Evolutionary conservation across 495 filamentous ascomycete species (phyloP).

Genomic region (Aspergillus biplanus): DNA sequence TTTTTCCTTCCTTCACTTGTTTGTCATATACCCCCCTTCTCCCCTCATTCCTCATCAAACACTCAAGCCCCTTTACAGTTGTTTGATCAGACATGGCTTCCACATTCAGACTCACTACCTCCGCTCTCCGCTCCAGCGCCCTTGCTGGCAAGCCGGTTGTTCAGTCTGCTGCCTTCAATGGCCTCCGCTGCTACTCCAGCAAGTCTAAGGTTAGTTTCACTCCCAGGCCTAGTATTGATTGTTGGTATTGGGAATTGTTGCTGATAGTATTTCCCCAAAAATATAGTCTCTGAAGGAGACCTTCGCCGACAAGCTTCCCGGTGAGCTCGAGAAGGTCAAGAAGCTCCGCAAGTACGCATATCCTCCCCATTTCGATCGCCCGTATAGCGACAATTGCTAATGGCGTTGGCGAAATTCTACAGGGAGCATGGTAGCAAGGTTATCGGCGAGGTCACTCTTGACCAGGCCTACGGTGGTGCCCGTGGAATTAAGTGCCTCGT

Average conservation of each 20-base stretch:
- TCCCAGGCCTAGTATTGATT: background rate
- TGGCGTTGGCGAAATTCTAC: constrained; percentile 13
- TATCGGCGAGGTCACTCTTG: constrained; percentile 95
- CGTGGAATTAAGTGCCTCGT: constrained; percentile 98
- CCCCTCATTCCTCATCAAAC: constrained; percentile 32
- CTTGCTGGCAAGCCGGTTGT: constrained; percentile 61
- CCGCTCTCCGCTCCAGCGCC: constrained; percentile 74
- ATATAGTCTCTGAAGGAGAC: constrained; percentile 93
- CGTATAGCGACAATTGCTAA: constrained; percentile 25
- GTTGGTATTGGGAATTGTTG: background rate
- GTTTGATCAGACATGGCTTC: constrained; percentile 69
- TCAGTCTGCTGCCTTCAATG: constrained; percentile 75
- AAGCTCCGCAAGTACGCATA: constrained; percentile 82
- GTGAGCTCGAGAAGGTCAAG: constrained; percentile 99
- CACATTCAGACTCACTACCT: constrained; percentile 73
- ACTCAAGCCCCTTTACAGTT: constrained; percentile 34
- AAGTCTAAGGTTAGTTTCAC: constrained; percentile 73
- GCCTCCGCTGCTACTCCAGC: constrained; percentile 82
- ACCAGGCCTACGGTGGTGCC: constrained; percentile 99
- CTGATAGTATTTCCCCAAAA: background rate
- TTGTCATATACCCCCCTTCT: constrained; percentile 29
- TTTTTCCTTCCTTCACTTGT: constrained; percentile 33
- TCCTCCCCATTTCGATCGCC: constrained; percentile 6
- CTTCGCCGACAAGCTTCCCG: constrained; percentile 92
- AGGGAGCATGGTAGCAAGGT: constrained; percentile 95